Evolutionary conservation across 2,329 filamentous ascomycete species (phyloP).

Genomic region (Metarhizium anisopliae): DNA sequence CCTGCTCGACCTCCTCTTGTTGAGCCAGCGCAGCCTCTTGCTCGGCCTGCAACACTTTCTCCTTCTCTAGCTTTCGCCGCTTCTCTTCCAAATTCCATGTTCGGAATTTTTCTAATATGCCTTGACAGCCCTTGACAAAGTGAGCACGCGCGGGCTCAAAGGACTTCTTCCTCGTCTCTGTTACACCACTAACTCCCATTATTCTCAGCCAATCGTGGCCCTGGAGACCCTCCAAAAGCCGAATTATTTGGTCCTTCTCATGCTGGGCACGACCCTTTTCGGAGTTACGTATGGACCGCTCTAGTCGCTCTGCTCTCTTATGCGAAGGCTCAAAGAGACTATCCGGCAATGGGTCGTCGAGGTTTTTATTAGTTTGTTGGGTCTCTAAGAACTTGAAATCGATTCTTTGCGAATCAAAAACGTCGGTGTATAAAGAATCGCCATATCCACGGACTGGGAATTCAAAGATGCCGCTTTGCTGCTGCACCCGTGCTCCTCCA

Average conservation of each 20-base stretch:
- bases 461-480: neutral
- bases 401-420: slow-evolving; percentile 47
- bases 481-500: neutral
- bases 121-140: slow-evolving; percentile 75
- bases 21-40: slow-evolving; percentile 17
- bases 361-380: slow-evolving; percentile 32
- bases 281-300: slow-evolving; percentile 53
- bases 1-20: slow-evolving; percentile 27
- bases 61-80: slow-evolving; percentile 66
- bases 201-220: slow-evolving; percentile 88
- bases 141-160: slow-evolving; percentile 80
- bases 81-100: slow-evolving; percentile 88
- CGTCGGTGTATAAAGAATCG: slow-evolving; percentile 46
- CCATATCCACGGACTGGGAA: slow-evolving; percentile 42
- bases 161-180: slow-evolving; percentile 75
- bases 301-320: slow-evolving; percentile 49
- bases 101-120: slow-evolving; percentile 78
- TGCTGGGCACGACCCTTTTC: slow-evolving; percentile 58
- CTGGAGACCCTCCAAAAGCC: slow-evolving; percentile 70
- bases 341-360: slow-evolving; percentile 48
- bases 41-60: slow-evolving; percentile 33
- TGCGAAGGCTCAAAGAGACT: slow-evolving; percentile 45
- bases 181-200: slow-evolving; percentile 81
- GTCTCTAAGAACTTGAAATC: slow-evolving; percentile 45
- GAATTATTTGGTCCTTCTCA: slow-evolving; percentile 56